Conservation (phyloP, 176 grass and related monocot species). For the Raddia guianensis region DNA sequence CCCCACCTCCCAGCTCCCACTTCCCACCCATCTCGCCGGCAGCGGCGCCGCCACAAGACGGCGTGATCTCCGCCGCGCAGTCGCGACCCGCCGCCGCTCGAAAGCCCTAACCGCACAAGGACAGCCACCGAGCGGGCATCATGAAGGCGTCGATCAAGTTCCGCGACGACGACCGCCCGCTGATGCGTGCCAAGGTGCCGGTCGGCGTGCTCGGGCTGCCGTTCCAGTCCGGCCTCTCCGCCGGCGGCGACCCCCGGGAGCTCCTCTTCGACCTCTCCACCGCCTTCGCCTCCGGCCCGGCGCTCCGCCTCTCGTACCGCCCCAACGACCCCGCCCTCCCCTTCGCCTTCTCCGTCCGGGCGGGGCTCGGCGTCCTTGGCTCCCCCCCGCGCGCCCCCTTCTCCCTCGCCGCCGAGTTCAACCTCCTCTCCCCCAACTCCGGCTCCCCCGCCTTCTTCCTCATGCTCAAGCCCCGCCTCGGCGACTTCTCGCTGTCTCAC, state of each 20-base stretch:
- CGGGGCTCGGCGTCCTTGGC: conserved; percentile 62
- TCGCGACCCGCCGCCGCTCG: neutral
- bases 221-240: conserved; percentile 74
- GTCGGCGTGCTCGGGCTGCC: conserved; percentile 78
- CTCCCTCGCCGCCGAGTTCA: conserved; percentile 79
- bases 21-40: neutral
- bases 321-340: conserved; percentile 63
- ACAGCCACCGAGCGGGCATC: neutral
- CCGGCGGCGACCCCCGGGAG: conserved; percentile 60
- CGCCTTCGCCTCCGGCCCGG: conserved; percentile 56
- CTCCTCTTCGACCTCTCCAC: conserved; percentile 74
- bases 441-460: conserved; percentile 63
- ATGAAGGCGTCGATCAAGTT: conserved; percentile 97
- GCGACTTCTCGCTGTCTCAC: conserved; percentile 77
- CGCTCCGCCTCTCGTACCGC: conserved; percentile 71
- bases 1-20: neutral
- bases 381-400: conserved; percentile 64
- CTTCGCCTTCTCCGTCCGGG: conserved; percentile 68
- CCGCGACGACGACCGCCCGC: conserved; percentile 67
- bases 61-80: neutral
- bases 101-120: neutral
- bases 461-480: conserved; percentile 73
- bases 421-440: conserved; percentile 35
- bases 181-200: conserved; percentile 79
- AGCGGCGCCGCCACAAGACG: conserved; percentile 21